These are phyloP conservation scores for Metschnikowia lochheadii DNA, from an alignment of 805 yeast genomes.

Conservation along the genomic window DNA sequence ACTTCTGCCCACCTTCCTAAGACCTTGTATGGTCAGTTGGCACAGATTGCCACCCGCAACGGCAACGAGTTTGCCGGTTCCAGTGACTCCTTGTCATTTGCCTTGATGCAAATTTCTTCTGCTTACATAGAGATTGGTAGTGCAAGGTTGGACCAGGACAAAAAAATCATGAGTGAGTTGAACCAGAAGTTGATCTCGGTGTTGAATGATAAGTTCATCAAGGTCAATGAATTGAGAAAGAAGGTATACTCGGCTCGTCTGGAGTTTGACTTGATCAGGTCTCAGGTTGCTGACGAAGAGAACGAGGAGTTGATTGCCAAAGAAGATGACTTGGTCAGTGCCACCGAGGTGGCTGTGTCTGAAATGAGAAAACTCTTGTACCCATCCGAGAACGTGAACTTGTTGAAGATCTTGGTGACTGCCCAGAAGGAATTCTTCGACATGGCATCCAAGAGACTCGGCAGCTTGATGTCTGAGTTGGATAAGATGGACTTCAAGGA, in stretches of 20 bases:
- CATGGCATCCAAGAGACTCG: constrained; percentile 32
- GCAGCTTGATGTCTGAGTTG: constrained; percentile 26
- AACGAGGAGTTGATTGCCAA: constrained; percentile 49
- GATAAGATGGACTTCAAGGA: constrained; percentile 34
- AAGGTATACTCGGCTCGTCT: constrained; percentile 67
- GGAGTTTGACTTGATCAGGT: constrained; percentile 65
- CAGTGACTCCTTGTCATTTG: constrained; percentile 48
- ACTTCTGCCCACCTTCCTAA: constrained; percentile 48
- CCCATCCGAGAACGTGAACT: constrained; percentile 59
- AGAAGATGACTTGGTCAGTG: constrained; percentile 78
- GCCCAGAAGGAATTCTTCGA: constrained; percentile 64
- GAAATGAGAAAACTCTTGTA: constrained; percentile 69
- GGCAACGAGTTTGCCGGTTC: constrained; percentile 41
- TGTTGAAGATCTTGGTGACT: constrained; percentile 61
- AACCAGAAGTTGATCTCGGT: constrained; percentile 51
- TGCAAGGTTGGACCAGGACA: constrained; percentile 68
- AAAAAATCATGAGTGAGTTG: constrained; percentile 54
- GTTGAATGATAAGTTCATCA: constrained; percentile 55
- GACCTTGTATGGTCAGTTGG: constrained; percentile 69
- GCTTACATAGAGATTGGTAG: constrained; percentile 61
- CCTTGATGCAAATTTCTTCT: constrained; percentile 51
- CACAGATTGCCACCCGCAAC: constrained; percentile 51
- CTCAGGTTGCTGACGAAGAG: constrained; percentile 48
- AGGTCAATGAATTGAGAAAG: constrained; percentile 57
- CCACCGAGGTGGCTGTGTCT: constrained; percentile 74